A percentile compares a stretch with the other conserved stretches of the same genome.
These are phyloP conservation scores for Geotrichum citri-aurantii DNA, from an alignment of 1,139 yeast genomes.

Conservation along the genomic window DNA sequence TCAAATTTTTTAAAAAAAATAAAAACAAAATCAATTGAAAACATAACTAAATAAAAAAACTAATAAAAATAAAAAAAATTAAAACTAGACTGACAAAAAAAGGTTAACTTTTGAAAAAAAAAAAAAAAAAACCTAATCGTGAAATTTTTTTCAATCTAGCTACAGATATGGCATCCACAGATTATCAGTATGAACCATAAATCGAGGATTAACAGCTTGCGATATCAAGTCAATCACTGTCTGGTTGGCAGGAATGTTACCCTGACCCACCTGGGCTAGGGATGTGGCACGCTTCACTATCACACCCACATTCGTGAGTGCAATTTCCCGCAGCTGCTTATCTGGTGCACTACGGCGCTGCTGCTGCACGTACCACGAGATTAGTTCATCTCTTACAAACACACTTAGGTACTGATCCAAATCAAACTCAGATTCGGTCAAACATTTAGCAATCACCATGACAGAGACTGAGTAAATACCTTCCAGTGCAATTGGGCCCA, in stretches of 20 bases:
- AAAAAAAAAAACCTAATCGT: neutral
- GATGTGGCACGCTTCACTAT: conserved; percentile 59
- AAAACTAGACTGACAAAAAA: neutral
- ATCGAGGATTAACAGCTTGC: conserved; percentile 94
- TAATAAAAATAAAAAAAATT: conserved; percentile 1
- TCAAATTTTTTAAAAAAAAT: neutral
- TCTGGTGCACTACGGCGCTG: conserved; percentile 61
- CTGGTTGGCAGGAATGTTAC: conserved; percentile 82
- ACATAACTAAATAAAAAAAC: neutral
- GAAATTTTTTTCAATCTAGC: neutral
- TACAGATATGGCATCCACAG: conserved; percentile 93
- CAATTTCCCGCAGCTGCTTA: conserved; percentile 79
- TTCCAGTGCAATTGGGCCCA: conserved; percentile 89
- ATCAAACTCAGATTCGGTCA: conserved; percentile 87
- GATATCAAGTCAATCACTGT: conserved; percentile 86
- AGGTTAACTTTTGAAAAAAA: neutral
- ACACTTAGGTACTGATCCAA: conserved; percentile 69
- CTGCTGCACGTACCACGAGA: conserved; percentile 88
- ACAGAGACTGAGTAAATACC: conserved; percentile 85
- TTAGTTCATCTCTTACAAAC: conserved; percentile 90
- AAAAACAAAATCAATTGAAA: neutral
- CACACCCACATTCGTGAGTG: conserved; percentile 78
- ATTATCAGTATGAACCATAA: conserved; percentile 86
- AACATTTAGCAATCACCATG: conserved; percentile 79
- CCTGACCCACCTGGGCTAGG: conserved; percentile 72